Base-by-base conservation (phyloP, 768 basidiomycete genomes). In the Coprinopsis sp. region DNA sequence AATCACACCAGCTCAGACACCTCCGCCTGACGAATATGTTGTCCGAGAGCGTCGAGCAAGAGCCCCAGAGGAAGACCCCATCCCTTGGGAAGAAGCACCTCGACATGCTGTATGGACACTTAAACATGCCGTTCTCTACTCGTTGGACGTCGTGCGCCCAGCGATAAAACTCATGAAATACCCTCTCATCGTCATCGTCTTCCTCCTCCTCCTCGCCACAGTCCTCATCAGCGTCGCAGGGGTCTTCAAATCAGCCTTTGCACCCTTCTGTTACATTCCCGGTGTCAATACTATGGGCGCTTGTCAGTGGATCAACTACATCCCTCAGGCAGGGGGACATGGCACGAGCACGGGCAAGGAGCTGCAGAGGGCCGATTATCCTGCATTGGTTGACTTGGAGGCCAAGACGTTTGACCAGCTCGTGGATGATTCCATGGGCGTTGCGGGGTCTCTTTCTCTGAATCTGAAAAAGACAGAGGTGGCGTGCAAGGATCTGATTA, bases 381-480 rank as follows among this genome's bases (percentile, higher is more conserved):
- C 81, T 1, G 65, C 64, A 33, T 70, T 90, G 13, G 65, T 81
- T 27, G 69, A 81, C 12, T 69, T 80, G 3, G 82, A 89, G 50
- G 75, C 73, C 48, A 67, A 74, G 33, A 75, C 76, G 1, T 80
- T 89, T 46, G 82, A 80, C 44, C 70, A 84, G 52, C 63, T 89
- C 14, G 59, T 84, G 21, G 78, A 77, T 38, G 77, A 80, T 37
- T 70, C 81, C 0, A 69, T 74, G 0, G 79, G 82, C 2, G 13
- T 16, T 1, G 12, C 33, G 18, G 76, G 78, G 1, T 77, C 82
- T 0, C 59, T 91, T 29, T 78, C 84, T 4, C 58, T 86, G 34
- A 78, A 86, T 46, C 76, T 91, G 52, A 80, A 87, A 64, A 82
- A 81, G 60, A 81, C 85, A 12, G 82, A 89, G 54, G 81, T 89